Conservation (phyloP, 176 grass and related monocot species). For the Dendrocalamus sinicus region DNA sequence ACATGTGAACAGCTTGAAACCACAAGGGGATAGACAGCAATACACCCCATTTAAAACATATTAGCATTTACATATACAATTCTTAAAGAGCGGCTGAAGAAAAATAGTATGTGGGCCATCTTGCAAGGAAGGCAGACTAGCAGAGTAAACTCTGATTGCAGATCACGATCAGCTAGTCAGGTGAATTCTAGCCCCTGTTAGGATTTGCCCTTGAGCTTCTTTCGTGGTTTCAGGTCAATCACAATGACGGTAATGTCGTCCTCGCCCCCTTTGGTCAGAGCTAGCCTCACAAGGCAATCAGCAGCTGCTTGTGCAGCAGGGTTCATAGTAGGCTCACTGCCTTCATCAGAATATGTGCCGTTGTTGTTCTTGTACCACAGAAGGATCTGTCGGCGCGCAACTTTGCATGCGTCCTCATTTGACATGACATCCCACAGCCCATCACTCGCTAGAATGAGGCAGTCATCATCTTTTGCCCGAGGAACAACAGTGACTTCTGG, state of each 20-base stretch:
- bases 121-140: slow-evolving; percentile 33
- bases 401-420: slow-evolving; percentile 73
- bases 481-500: slow-evolving; percentile 72
- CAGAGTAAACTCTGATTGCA: not conserved
- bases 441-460: slow-evolving; percentile 70
- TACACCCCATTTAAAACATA: slow-evolving; percentile 10
- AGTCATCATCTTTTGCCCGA: slow-evolving; percentile 68
- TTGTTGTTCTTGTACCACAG: slow-evolving; percentile 67
- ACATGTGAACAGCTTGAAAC: not conserved
- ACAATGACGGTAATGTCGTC: slow-evolving; percentile 72
- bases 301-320: slow-evolving; percentile 76
- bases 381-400: slow-evolving; percentile 61
- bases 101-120: not conserved
- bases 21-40: not conserved
- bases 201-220: slow-evolving; percentile 60
- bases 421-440: slow-evolving; percentile 80
- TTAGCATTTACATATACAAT: slow-evolving; percentile 27
- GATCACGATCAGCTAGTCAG: slow-evolving; percentile 34
- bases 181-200: slow-evolving; percentile 22
- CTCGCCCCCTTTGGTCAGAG: slow-evolving; percentile 59
- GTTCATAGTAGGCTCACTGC: slow-evolving; percentile 31
- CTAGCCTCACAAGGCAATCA: slow-evolving; percentile 57
- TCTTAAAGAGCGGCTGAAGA: slow-evolving; percentile 20
- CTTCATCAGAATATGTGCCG: slow-evolving; percentile 1
- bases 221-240: slow-evolving; percentile 68